phyloP scores from a whole-genome alignment of 2,329 filamentous ascomycete species.

The Colletotrichum lini region DNA sequence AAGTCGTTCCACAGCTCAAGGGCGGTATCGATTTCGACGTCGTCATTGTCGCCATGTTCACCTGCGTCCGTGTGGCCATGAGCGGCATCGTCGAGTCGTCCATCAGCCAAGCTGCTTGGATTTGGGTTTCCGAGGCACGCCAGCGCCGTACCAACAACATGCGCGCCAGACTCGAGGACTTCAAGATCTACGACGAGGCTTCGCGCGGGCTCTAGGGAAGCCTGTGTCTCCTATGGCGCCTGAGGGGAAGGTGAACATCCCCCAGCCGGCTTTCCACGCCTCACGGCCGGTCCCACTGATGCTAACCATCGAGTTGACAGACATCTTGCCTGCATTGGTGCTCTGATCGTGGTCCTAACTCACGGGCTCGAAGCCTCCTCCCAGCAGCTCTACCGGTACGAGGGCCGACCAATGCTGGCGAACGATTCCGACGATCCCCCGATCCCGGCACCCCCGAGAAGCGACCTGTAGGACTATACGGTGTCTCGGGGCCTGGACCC shows the following conservation, averaged over 20 bases:
- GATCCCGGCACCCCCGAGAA: constrained; percentile 50
- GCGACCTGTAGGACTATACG: constrained; percentile 54
- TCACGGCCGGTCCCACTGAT: no score
- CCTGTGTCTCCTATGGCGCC: constrained; percentile 52
- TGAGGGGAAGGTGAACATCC: constrained; percentile 51
- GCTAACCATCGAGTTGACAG: constrained; percentile 43
- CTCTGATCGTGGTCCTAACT: constrained; percentile 52
- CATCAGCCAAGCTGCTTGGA: constrained; percentile 57
- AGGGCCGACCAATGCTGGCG: constrained; percentile 47
- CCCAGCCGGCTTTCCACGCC: no score
- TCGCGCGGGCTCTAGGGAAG: constrained; percentile 54
- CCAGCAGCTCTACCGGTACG: constrained; percentile 55
- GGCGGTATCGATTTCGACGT: constrained; percentile 52
- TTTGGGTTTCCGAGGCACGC: constrained; percentile 56
- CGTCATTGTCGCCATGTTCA: constrained; percentile 55
- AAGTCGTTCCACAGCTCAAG: constrained; percentile 49
- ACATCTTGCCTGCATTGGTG: constrained; percentile 56
- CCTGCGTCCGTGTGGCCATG: constrained; percentile 53
- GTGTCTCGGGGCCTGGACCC: constrained; percentile 44
- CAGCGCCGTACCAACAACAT: constrained; percentile 48
- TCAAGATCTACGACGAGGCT: constrained; percentile 57
- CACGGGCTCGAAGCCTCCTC: constrained; percentile 58
- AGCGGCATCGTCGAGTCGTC: constrained; percentile 53
- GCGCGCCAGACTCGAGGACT: constrained; percentile 54
- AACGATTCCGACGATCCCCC: constrained; percentile 41